Base-by-base conservation (phyloP, 1,139 yeast genomes). In the Geotrichum citri-aurantii region DNA sequence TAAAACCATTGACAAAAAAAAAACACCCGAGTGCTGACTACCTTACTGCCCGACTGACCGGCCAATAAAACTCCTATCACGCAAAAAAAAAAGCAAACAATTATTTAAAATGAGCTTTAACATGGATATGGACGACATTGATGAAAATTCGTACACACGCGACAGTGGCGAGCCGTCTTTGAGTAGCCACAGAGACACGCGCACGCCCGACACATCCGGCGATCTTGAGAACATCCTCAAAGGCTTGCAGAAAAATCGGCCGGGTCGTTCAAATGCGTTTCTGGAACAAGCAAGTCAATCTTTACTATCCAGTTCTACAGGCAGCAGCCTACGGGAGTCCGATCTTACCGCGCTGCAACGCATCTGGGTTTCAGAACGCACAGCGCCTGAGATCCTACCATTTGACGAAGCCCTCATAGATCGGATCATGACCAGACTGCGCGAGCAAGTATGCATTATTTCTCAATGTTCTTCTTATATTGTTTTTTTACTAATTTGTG, bases 321-420 rank as follows among this genome's bases (percentile, higher is more conserved):
- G 44, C 5, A 37, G 40, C n/a, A 33, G 44, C 19, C 12, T 19
- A n/a, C 17, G 44, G 10, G 44, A 37, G 19, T 37, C 44, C 52
- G 63, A 59, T 40, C 51, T 60, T 60, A 69, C 73, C 47, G 73
- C 72, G 48, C 74, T 91, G 48, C 77, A 81, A n/a, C 79, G 77
- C 44, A 82, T 84, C 1, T 92, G 96, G 97, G 73, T 88, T 47
- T 82, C 86, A 59, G 99, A 93, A 70, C 77, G 97, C 59, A 83
- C 84, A 80, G 79, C 95, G 0, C 97, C 97, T 0, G 96, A 88
- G 61, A 71, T 93, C 14, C 75, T 92, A 44, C 88, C 86, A 0
- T 92, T 86, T 68, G 84, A 89, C 62, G 79, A 79, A 26, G 76
- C 73, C 1, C 74, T 91, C 42, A 70, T 93, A 68, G 79, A 79